phyloP scores from a whole-genome alignment of 306 rosid species.

The Boehmeria nivea region DNA sequence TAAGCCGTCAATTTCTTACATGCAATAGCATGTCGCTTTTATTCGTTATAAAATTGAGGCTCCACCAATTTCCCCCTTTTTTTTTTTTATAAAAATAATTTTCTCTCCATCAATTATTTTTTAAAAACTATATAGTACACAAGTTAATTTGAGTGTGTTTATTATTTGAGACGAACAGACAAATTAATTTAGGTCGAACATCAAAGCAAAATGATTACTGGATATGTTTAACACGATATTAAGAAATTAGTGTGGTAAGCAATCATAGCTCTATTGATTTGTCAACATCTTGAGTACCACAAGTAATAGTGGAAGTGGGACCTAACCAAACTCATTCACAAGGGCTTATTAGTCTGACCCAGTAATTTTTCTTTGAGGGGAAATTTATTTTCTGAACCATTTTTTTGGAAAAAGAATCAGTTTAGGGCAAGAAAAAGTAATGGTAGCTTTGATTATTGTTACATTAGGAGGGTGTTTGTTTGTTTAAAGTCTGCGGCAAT shows the following conservation, averaged over 20 bases:
- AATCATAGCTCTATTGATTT: slow-evolving; percentile 17
- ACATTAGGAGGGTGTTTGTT: no score
- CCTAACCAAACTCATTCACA: background rate
- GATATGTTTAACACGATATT: slow-evolving; percentile 28
- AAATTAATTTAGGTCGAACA: slow-evolving; percentile 34
- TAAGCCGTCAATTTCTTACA: slow-evolving; percentile 55
- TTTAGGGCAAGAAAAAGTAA: no score
- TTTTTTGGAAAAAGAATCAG: no score
- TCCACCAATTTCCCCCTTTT: slow-evolving; percentile 35
- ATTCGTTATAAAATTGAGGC: slow-evolving; percentile 33
- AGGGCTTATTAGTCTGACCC: no score
- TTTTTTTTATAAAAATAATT: slow-evolving; percentile 4
- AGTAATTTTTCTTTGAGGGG: background rate
- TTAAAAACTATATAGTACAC: background rate
- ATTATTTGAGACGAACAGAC: no score
- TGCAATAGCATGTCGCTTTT: slow-evolving; percentile 28
- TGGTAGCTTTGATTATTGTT: no score
- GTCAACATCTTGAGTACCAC: slow-evolving; percentile 25
- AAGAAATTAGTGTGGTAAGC: slow-evolving; percentile 28
- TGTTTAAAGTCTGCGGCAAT: no score
- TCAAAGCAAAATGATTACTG: slow-evolving; percentile 19
- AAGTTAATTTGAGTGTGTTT: slow-evolving; percentile 2
- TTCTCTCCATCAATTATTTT: background rate
- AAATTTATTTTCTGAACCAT: no score
- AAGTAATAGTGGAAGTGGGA: slow-evolving; percentile 16